phyloP scores from a whole-genome alignment of 495 filamentous ascomycete species.

The Tuber aestivum region DNA sequence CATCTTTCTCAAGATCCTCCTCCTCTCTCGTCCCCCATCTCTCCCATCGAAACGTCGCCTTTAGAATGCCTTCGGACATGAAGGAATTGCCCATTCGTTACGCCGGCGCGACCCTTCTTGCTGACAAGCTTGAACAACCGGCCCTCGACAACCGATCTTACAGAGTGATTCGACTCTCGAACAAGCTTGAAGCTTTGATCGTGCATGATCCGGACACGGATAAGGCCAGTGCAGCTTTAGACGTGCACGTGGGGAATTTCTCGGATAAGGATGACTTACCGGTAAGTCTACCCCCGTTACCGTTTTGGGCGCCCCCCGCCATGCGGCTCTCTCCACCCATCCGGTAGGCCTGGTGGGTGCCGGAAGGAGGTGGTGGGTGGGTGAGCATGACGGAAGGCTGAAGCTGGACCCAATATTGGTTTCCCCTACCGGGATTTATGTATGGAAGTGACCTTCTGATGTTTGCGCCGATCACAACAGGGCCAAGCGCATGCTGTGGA shows the following conservation, averaged over 20 bases:
- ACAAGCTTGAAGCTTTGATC: conserved; percentile 86
- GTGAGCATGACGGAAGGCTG: not conserved
- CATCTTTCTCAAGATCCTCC: conserved; percentile 15
- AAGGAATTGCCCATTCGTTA: conserved; percentile 23
- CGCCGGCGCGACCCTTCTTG: conserved; percentile 56
- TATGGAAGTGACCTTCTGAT: conserved; percentile 19
- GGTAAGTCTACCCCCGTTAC: conserved; percentile 43
- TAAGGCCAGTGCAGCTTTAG: conserved; percentile 90
- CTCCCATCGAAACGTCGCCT: conserved; percentile 19
- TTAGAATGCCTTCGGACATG: conserved; percentile 20
- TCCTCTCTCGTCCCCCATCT: conserved; percentile 36
- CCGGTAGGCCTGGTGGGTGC: not conserved
- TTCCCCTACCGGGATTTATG: not conserved
- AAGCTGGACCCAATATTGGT: not conserved
- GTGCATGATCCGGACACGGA: conserved; percentile 95
- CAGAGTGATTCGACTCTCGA: conserved; percentile 75
- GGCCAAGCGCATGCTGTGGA: conserved; percentile 41
- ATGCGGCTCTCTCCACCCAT: conserved; percentile 7
- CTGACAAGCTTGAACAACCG: conserved; percentile 77
- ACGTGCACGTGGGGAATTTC: conserved; percentile 94
- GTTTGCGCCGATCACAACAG: conserved; percentile 19
- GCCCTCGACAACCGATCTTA: conserved; percentile 84
- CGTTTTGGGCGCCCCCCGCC: not conserved
- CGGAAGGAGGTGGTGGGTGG: not conserved
- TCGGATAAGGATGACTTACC: conserved; percentile 86